A percentile compares a stretch with the other conserved stretches of the same genome.
phyloP scores from a whole-genome alignment of 768 basidiomycete species.

The Leccinum uliginosum region DNA sequence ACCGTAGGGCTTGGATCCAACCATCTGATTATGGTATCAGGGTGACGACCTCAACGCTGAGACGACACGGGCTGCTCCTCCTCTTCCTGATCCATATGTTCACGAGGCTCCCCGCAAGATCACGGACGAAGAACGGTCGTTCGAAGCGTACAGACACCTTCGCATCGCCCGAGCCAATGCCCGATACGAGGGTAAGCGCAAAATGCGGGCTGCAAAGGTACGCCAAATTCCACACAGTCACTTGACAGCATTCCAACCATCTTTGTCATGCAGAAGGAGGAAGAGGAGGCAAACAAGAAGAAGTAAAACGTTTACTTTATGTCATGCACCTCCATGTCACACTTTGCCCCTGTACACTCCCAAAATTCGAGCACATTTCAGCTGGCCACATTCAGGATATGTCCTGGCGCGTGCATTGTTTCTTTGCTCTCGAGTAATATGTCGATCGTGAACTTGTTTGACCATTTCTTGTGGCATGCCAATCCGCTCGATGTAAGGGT shows the following conservation, averaged over 20 bases:
- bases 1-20: background rate
- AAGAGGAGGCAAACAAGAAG: constrained; percentile 91
- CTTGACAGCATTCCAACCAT: constrained; percentile 13
- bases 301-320: constrained; percentile 48
- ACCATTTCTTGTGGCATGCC: background rate
- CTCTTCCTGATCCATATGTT: constrained; percentile 63
- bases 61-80: constrained; percentile 63
- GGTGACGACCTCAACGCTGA: constrained; percentile 76
- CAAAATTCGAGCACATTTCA: constrained; percentile 33
- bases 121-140: constrained; percentile 82
- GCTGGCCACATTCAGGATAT: constrained; percentile 20
- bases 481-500: background rate
- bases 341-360: constrained; percentile 28
- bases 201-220: constrained; percentile 82
- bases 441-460: background rate
- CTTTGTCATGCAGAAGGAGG: constrained; percentile 59
- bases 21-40: constrained; percentile 36
- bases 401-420: constrained; percentile 27
- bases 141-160: constrained; percentile 86
- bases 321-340: constrained; percentile 22
- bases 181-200: constrained; percentile 84
- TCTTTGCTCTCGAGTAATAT: background rate
- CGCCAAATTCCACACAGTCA: constrained; percentile 24
- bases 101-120: constrained; percentile 91
- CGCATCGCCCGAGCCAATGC: constrained; percentile 78